Base-by-base conservation (phyloP, 768 basidiomycete genomes). In the Boletus huronensis region DNA sequence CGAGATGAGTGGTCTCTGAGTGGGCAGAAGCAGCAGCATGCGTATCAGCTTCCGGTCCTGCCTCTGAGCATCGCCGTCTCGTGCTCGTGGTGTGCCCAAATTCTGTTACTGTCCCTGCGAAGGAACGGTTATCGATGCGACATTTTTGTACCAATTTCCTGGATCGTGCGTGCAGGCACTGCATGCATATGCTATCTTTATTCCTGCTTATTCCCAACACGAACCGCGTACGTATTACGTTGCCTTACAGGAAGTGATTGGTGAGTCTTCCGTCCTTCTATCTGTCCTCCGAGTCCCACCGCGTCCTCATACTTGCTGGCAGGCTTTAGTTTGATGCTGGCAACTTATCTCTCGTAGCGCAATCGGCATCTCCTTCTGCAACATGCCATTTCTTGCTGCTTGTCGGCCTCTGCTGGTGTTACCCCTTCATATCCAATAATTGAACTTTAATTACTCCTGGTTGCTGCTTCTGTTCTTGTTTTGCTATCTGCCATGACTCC, bases 1-100 rank as follows among this genome's bases (percentile, higher is more conserved):
- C 62, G 67, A 68, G 50, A 66, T 62, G 58, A 56, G 64, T 59
- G 64, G 60, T 31, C 55, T 49, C 64, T 62, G 58, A 69, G 67
- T 64, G 67, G 67, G 36, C 53, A 63, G 65, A 68, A 67, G 63
- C 64, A 54, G 5, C 25, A 36, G 53, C 63, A 60, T 62, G 65
- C 49, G 58, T 19, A 60, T 59, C 59, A 51, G 47, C 64, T 61
- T 67, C 66, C 40, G 47, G 66, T 64, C 60, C 60, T 60, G 64
- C 60, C 57, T 55, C 51, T 53, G 23, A 6, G 58, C 65, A 68
- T 62, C n/a, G 64, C 64, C 55, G 47, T 61, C 55, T 63, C 52
- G 19, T 57, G 51, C 40, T 50, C 31, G 42, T 40, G 55, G 58
- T 54, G 49, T 57, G 44, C 53, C 19, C 34, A 8, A 36, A 23